Percentiles rank a stretch among this genome's conserved stretches.
Evolutionary conservation across 1,284 basidiomycete species (phyloP).

Genomic region (Rhodotorula glutinis): DNA sequence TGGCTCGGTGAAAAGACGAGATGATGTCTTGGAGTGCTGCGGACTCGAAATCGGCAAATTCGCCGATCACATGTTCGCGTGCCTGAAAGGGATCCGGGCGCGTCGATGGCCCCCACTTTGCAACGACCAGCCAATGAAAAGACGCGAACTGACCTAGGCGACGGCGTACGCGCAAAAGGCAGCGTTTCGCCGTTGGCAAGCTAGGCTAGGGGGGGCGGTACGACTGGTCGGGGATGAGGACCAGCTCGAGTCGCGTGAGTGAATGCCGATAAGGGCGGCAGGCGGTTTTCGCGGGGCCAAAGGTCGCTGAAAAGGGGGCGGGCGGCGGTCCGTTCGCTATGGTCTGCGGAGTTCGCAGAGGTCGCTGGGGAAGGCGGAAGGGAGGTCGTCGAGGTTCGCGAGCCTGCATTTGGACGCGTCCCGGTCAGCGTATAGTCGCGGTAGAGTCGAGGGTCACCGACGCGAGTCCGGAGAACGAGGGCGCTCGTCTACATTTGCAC

Average conservation of each 20-base stretch:
- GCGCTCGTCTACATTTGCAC: not conserved
- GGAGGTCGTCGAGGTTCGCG: constrained; percentile 5
- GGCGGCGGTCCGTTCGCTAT: not conserved
- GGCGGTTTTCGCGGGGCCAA: not conserved
- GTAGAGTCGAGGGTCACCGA: not conserved
- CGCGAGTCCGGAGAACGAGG: too few relatives aligned
- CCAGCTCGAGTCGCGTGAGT: too few relatives aligned
- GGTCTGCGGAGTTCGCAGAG: not conserved
- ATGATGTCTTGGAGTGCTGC: not conserved
- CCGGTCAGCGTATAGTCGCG: not conserved
- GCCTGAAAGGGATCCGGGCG: not conserved
- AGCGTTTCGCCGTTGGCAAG: not conserved
- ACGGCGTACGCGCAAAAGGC: constrained; percentile 5
- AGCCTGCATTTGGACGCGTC: not conserved
- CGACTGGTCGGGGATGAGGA: not conserved
- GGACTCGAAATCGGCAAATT: not conserved
- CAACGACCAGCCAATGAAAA: not conserved
- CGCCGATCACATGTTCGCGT: not conserved
- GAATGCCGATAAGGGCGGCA: not conserved
- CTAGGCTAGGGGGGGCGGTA: not conserved
- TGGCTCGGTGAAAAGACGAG: too few relatives aligned
- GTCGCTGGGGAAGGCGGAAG: not conserved
- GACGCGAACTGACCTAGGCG: not conserved
- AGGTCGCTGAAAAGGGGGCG: not conserved
- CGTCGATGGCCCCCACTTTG: not conserved